Evolutionary conservation across 805 yeast species (phyloP), one percentile per base, ranked within the genome.

Genomic region (Grigorovia transvaalensis): DNA sequence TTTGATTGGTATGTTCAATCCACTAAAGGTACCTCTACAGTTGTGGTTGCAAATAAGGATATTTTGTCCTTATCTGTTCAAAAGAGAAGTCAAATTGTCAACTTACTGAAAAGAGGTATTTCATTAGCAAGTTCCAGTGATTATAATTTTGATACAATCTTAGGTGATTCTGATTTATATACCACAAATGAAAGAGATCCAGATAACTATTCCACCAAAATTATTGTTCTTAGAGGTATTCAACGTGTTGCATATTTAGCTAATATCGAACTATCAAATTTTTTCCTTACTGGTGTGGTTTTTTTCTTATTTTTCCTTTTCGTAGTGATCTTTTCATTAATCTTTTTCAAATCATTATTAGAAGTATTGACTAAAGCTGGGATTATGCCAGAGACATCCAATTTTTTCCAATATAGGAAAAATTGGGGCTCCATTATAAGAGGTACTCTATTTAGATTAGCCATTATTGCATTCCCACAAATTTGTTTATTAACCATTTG

Each of bases 1-100:
- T 84, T 93, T 57, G 79, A 84, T 66, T 91, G 99, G 99, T 91
- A 91, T 67, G 83, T 91, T 50, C 96, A 91, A 71, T 74, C 96
- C 8, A 93, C 99, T 1, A 96, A 96, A 42, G 99, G 99, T 52
- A 66, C 76, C 0, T 81, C 95, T 0, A 84, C 96, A 4, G 86
- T 85, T 44, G 79, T 88, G 41, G 69, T 91, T 45, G 71, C 77
- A 8, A 81, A 88, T 61, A 67, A 75, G 56, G 78, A 81, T 56
- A 68, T 79, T 20, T 70, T 89, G 45, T 88, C 96, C 1, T 79
- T 93, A 51, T 84, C 93, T 13, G 96, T 89, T n/a, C 95, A 87
- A 63, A 84, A 84, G 64, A 54, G 53, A 52, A 48, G 46, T 6
- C 17, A 29, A 12, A 7, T 53, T 2, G 30, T 48, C 13, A 54